These are phyloP conservation scores for Pyrenochaeta sp. DNA, from an alignment of 2,329 filamentous ascomycete genomes.

Conservation along the genomic window DNA sequence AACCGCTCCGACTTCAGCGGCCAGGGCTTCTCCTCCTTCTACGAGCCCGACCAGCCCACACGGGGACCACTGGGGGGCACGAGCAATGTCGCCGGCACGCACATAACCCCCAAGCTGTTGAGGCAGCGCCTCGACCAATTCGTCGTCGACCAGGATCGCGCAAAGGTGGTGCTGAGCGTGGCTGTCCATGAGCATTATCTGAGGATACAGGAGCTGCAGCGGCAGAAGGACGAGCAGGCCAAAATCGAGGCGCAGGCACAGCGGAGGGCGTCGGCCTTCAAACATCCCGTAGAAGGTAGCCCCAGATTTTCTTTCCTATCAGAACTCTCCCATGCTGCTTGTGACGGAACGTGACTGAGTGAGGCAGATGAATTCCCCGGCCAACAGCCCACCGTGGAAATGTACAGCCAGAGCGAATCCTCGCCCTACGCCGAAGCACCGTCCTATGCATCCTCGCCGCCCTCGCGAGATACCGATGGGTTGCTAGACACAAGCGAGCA, in stretches of 20 bases:
- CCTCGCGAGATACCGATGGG: conserved; percentile 45
- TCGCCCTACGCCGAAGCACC: conserved; percentile 20
- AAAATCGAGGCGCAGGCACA: conserved; percentile 75
- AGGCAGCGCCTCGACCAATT: conserved; percentile 95
- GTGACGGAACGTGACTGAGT: conserved; percentile 30
- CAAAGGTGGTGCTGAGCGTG: conserved; percentile 91
- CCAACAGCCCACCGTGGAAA: conserved; percentile 62
- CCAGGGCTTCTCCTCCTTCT: conserved; percentile 68
- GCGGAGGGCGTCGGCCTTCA: conserved; percentile 71
- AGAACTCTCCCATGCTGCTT: conserved; percentile 12
- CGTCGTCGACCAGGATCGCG: conserved; percentile 92
- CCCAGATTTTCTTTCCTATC: conserved; percentile 20
- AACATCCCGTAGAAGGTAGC: conserved; percentile 79
- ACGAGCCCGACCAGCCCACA: conserved; percentile 69
- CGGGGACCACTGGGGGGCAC: conserved; percentile 68
- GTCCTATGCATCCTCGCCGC: conserved; percentile 29
- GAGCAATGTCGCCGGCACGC: conserved; percentile 63
- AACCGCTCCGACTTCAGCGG: conserved; percentile 68
- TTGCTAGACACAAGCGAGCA: conserved; percentile 59
- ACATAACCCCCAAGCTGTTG: conserved; percentile 69
- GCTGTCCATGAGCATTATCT: conserved; percentile 98
- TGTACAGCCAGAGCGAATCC: conserved; percentile 23
- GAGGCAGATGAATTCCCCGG: conserved; percentile 67
- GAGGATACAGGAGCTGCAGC: conserved; percentile 76
- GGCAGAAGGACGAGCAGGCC: conserved; percentile 80